Evolutionary conservation across 305 asterid species (phyloP), one percentile per base, ranked within the genome.

Genomic region (Striga hermonthica): DNA sequence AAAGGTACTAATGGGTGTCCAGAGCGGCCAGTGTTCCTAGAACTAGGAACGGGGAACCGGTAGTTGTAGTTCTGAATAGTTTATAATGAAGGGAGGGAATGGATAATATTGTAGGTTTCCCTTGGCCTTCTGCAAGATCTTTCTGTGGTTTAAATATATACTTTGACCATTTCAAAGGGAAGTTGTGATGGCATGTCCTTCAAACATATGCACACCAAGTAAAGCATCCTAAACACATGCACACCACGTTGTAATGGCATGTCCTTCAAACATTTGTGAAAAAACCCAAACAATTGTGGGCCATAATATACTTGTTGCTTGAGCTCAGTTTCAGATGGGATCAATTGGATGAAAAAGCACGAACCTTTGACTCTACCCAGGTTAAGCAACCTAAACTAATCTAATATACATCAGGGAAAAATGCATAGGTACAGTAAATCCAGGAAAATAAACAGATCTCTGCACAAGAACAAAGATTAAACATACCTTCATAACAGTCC

Each of bases 401-500:
- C 44, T 39, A 39, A 40, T 37, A 37, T 9, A 39, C 56, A 10
- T 57, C 40, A 45, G 7, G 70, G 55, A 56, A 12, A 55, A 67
- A 62, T 12, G 35, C 47, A 62, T 13, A 48, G 28, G 58, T 56
- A 43, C 34, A 69, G 69, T 43, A 8, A 69, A 50, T 53, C 35
- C 57, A 57, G 71, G 31, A 67, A 62, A 58, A 13, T 16, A 58
- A 15, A 48, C 47, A 64, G 70, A 76, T 59, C 31, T 59, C 9
- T n/a, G 44, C 38, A 40, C 35, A 16, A 57, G 65, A 72, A 52
- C 47, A 40, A 16, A 68, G 54, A 66, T 62, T 63, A 70, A 56
- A 61, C 49, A 60, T 78, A 94, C 99, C 98, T 88, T 81, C 43
- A 59, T 74, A 70, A 78, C 71, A 74, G 96, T 78, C 65, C 98